Base-by-base conservation (phyloP, 225 moss, liverwort and hornwort genomes). In the Polytrichum commune region DNA sequence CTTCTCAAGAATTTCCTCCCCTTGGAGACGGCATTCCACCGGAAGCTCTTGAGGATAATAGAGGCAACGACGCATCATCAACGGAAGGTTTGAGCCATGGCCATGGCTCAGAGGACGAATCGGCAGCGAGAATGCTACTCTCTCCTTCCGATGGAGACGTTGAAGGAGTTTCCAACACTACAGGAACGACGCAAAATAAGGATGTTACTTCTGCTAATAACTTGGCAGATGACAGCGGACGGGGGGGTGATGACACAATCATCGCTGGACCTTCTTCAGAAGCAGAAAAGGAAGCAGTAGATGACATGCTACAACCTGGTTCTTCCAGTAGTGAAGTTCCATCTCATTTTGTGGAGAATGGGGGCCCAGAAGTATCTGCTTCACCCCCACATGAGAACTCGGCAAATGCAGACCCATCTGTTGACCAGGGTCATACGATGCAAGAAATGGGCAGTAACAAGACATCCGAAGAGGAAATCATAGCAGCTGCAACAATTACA, bases 11-110 rank as follows among this genome's bases (percentile, higher is more conserved):
- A 46, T 46, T 46, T 46, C 46, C 46, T 46, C 46, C 46, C 46
- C 13, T 13, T 7, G 46, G 46, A 46, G 46, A 46, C 16, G 13
- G 13, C 3, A 46, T 46, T 46, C 13, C 46, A 46, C 46, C 16
- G 46, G 46, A 46, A 46, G 46, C 46, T 46, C 46, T 13, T 16
- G 46, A 46, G 46, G 46, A 46, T 46, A 13, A 46, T 46, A 46
- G 3, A 46, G 46, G 13, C 46, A 46, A 38, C 10, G 10, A 46
- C 4, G 46, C 13, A 46, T 46, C 58, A 22, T 1, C n/a, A 58
- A 20, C 58, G 66, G 66, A 33, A 19, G 30, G 13, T 35, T 23
- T 32, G 46, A n/a, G 33, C 46, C 66, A 66, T 66, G 33, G 66
- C n/a, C 33, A 46, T 33, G 33, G n/a, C 35, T 23, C 33, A 66